Percentiles rank a stretch among this genome's conserved stretches.
Evolutionary conservation across 192 early-diverging fungal species (phyloP).

Genomic region (Backusella circina): DNA sequence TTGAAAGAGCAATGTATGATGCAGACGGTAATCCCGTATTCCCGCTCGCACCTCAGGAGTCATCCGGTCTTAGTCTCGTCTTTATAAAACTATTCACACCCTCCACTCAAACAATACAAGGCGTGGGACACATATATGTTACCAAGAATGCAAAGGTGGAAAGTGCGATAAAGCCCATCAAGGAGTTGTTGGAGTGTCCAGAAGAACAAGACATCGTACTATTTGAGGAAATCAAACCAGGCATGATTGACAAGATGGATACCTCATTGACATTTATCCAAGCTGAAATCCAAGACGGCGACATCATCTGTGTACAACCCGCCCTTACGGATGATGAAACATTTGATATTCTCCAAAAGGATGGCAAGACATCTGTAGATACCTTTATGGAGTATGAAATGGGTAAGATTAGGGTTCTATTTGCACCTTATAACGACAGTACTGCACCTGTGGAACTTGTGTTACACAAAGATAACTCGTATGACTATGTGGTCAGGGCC

Average conservation of each 20-base stretch:
- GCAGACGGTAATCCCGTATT: conserved; percentile 21
- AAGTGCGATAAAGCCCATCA: conserved; percentile 56
- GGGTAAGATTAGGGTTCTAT: conserved; percentile 68
- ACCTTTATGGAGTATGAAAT: conserved; percentile 77
- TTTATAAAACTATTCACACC: conserved; percentile 90
- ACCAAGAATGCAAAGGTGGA: conserved; percentile 48
- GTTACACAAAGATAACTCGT: conserved; percentile 62
- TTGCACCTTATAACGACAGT: conserved; percentile 52
- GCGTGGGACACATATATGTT: conserved; percentile 54
- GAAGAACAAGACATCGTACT: conserved; percentile 49
- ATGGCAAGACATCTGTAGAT: conserved; percentile 45
- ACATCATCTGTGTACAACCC: conserved; percentile 86
- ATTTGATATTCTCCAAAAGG: conserved; percentile 19
- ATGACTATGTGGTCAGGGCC: conserved; percentile 60
- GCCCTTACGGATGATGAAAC: conserved; percentile 48
- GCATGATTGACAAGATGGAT: conserved; percentile 82
- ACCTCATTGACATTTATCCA: conserved; percentile 54
- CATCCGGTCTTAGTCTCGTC: conserved; percentile 49
- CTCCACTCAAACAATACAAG: conserved; percentile 47
- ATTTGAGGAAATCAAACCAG: conserved; percentile 86
- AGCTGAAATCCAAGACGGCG: conserved; percentile 90
- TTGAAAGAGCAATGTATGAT: conserved; percentile 31
- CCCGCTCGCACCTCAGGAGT: conserved; percentile 9
- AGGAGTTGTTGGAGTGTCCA: conserved; percentile 51
- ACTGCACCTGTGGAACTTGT: conserved; percentile 34